Evolutionary conservation across 768 basidiomycete genomes (phyloP).

Genomic region (Pulveroboletus sp.): DNA sequence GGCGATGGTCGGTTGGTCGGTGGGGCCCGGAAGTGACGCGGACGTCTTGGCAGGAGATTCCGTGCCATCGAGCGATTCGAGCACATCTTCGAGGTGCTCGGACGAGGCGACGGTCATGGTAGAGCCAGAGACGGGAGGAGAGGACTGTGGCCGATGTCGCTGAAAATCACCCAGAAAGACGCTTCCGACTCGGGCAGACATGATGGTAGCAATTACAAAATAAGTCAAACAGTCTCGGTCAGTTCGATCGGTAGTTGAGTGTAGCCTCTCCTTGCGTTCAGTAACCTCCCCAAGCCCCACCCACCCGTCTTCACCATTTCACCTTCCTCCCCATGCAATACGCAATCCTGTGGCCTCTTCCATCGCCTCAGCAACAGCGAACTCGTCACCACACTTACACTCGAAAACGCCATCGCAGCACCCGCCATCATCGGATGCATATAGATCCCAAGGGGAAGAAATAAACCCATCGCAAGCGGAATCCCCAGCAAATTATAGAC

Average conservation of each 20-base stretch:
- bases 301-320: constrained; percentile 30
- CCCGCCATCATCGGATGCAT: constrained; percentile 98
- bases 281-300: constrained; percentile 26
- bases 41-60: constrained; percentile 15
- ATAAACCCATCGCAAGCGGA: constrained; percentile 95
- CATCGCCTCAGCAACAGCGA: constrained; percentile 86
- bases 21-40: constrained; percentile 2
- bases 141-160: constrained; percentile 57
- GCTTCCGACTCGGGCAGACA: constrained; percentile 61
- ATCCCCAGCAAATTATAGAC: constrained; percentile 92
- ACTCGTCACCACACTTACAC: constrained; percentile 91
- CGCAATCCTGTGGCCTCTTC: constrained; percentile 64
- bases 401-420: constrained; percentile 98
- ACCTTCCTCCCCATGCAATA: constrained; percentile 62
- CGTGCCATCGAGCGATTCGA: constrained; percentile 21
- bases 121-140: constrained; percentile 29
- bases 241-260: constrained; percentile 72
- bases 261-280: constrained; percentile 47
- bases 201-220: constrained; percentile 16
- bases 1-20: constrained; percentile 9
- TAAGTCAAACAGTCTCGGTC: constrained; percentile 32
- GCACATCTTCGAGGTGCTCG: constrained; percentile 16
- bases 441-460: constrained; percentile 88
- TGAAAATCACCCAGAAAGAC: constrained; percentile 80
- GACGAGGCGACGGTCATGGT: constrained; percentile 7